phyloP scores from a whole-genome alignment of 78 protist genomes.

The Carpediemonas membranifera region DNA sequence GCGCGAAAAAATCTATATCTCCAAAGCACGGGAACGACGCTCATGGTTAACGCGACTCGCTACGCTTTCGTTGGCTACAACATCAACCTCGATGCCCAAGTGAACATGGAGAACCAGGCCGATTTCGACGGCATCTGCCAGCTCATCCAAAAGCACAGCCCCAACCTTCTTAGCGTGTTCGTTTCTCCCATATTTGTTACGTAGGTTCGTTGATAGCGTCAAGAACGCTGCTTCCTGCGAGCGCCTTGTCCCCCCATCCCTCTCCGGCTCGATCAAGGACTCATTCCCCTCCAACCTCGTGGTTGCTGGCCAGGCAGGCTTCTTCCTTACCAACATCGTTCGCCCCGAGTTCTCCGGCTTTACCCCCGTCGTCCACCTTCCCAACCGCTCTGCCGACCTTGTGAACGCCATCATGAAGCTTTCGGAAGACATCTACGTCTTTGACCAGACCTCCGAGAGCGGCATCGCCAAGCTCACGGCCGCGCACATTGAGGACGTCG shows the following conservation, averaged over 20 bases:
- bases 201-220: background rate
- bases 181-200: background rate
- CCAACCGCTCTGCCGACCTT: background rate
- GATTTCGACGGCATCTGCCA: background rate
- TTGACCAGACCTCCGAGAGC: background rate
- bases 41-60: too few species aligned
- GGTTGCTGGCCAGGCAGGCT: constrained; percentile 6
- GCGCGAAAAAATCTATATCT: too few species aligned
- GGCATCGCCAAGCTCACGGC: background rate
- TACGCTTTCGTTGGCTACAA: constrained; percentile 6
- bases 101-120: background rate
- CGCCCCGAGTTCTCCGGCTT: background rate
- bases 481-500: background rate
- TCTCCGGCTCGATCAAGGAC: background rate
- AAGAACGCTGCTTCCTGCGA: too few species aligned
- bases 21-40: too few species aligned
- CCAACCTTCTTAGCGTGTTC: background rate
- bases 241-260: background rate
- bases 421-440: background rate
- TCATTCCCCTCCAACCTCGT: background rate
- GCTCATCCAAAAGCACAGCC: background rate
- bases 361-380: background rate
- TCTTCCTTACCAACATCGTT: background rate
- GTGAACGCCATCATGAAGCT: background rate
- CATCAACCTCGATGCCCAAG: background rate